A percentile compares a stretch with the other conserved stretches of the same genome.
phyloP scores from a whole-genome alignment of 345 rosid genomes.

The Aethionema arabicum region DNA sequence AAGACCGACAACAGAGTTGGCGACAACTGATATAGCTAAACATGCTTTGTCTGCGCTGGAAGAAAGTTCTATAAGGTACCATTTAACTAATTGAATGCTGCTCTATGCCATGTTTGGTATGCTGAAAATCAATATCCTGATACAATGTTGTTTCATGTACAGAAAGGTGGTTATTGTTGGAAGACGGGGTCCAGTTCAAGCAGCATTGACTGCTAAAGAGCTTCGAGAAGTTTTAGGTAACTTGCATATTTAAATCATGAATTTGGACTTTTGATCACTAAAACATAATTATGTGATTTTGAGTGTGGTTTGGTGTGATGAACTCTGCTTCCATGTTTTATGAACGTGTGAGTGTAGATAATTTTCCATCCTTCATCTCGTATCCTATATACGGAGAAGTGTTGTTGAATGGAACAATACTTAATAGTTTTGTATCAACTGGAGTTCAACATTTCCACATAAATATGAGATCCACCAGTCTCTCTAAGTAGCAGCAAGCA shows the following conservation, averaged over 20 bases:
- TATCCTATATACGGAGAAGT: no score
- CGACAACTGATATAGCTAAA: constrained; percentile 76
- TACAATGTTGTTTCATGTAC: constrained; percentile 28
- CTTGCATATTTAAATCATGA: neutral
- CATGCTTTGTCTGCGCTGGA: constrained; percentile 75
- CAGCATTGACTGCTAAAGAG: constrained; percentile 96
- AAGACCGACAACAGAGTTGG: constrained; percentile 69
- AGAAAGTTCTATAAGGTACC: constrained; percentile 75
- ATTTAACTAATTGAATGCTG: constrained; percentile 6
- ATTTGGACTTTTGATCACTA: constrained; percentile 1
- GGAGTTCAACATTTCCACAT: neutral
- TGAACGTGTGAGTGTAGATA: no score
- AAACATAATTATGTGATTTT: neutral
- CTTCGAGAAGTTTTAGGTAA: constrained; percentile 89
- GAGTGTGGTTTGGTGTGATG: constrained; percentile 6
- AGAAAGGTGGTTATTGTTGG: constrained; percentile 90
- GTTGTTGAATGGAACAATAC: neutral
- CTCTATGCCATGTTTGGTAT: neutral
- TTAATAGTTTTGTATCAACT: neutral
- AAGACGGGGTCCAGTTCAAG: constrained; percentile 96
- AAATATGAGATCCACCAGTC: neutral
- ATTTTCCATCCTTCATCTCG: no score
- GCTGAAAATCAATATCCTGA: constrained; percentile 18
- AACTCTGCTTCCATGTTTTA: constrained; percentile 1
- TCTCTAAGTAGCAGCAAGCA: neutral